Base-by-base conservation (phyloP, 2,329 filamentous ascomycete species). In the Alternaria viburni region DNA sequence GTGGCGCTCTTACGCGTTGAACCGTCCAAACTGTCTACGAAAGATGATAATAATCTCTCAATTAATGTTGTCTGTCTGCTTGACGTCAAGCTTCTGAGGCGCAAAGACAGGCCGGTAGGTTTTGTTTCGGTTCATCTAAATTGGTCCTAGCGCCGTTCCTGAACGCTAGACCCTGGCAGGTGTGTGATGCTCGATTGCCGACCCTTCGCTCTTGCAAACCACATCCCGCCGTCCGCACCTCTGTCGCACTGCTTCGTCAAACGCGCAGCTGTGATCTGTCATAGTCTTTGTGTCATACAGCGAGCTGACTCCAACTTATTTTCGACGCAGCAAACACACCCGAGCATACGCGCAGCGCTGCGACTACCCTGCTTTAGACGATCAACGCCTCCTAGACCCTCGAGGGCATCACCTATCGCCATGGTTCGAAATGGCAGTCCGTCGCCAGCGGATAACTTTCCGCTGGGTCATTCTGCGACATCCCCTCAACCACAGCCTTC, bases 401-500 rank as follows among this genome's bases (percentile, higher is more conserved):
- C 32, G 32, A 46, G 46, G 46, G 49, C 26, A 45, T 44, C 25
- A 43, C 45, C 56, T 61, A 44, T 55, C 63, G 57, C 59, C 61
- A 81, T 81, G 80, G 80, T 77, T 13, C 77, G 78, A 57, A 77
- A 78, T 64, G 74, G 74, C 50, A 81, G 79, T 65, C 73, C 75
- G 10, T 78, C 77, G 62, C 77, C 78, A 50, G 72, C 71, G 62
- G 78, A 79, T 60, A 73, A 73, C 50, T 76, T 79, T 57, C 73
- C 77, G 54, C 69, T 78, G 23, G 77, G 77, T 52, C 78, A 78
- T 44, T 76, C 74, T 51, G 77, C 79, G 45, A 76, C 80, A 54
- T 82, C 82, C 13, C 82, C 84, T 62, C 83, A 82, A 62, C 80
- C 81, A 32, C 83, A 82, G 61, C 83, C 87, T 50, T 95, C 93